Percentiles rank a stretch among this genome's conserved stretches.
phyloP scores from a whole-genome alignment of 192 early-diverging fungal species.

The Powellomyces hirtus region DNA sequence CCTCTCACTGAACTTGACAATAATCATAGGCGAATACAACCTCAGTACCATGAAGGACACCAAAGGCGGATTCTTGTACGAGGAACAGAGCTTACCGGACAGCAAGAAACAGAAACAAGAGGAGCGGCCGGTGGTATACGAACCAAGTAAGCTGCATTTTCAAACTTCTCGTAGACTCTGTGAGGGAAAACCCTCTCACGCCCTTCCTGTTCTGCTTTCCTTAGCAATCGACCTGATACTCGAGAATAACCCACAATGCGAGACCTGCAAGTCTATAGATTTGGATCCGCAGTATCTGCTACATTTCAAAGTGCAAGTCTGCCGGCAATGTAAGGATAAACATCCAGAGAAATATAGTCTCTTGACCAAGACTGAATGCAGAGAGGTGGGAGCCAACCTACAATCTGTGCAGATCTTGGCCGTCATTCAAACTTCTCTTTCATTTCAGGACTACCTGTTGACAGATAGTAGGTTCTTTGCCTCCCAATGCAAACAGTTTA shows the following conservation, averaged over 20 bases:
- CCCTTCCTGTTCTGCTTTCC: not conserved
- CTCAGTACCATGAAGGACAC: conserved; percentile 82
- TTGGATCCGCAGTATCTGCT: conserved; percentile 71
- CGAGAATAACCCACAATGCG: conserved; percentile 66
- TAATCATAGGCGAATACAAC: conserved; percentile 79
- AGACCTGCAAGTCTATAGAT: conserved; percentile 81
- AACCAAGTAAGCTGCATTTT: conserved; percentile 3
- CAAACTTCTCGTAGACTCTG: not conserved
- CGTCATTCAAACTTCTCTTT: not conserved
- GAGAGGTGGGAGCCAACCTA: conserved; percentile 66
- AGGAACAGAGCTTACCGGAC: conserved; percentile 45
- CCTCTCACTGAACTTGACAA: too few relatives aligned
- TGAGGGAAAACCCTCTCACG: not conserved
- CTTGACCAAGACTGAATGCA: conserved; percentile 94
- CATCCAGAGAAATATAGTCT: conserved; percentile 87
- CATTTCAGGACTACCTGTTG: conserved; percentile 78
- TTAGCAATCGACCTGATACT: conserved; percentile 28
- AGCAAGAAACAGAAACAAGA: conserved; percentile 32
- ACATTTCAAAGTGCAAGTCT: conserved; percentile 75
- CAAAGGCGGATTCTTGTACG: conserved; percentile 80
- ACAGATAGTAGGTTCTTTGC: conserved; percentile 70
- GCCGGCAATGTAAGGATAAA: conserved; percentile 69
- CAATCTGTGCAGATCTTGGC: too few relatives aligned
- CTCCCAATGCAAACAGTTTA: not conserved
- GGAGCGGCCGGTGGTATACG: conserved; percentile 20